Conservation (phyloP, 768 basidiomycete species). For the Termitomyces sp. region DNA sequence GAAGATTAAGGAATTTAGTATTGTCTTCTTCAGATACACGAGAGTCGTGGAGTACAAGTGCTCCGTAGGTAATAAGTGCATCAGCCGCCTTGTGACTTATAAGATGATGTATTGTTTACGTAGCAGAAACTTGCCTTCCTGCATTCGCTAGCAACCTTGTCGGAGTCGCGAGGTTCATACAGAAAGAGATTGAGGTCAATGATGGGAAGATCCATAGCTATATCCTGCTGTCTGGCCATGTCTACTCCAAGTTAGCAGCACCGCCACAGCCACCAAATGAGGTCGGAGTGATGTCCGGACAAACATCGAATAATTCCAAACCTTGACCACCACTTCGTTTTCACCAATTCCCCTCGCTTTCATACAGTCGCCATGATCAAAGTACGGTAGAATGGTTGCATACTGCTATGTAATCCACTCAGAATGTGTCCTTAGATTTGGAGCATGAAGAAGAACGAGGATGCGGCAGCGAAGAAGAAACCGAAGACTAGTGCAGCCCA, state of each 20-base stretch:
- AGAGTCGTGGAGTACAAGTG: constrained; percentile 80
- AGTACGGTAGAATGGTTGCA: constrained; percentile 19
- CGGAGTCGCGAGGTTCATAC: constrained; percentile 37
- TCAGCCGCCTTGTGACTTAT: constrained; percentile 56
- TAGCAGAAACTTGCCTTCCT: constrained; percentile 41
- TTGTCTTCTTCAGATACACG: constrained; percentile 84
- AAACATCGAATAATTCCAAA: constrained; percentile 11
- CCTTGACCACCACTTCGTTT: constrained; percentile 25
- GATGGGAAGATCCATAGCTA: constrained; percentile 59
- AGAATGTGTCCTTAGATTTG: constrained; percentile 66
- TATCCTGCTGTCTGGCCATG: constrained; percentile 28
- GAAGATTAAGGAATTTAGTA: constrained; percentile 73
- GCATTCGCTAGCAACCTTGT: constrained; percentile 54
- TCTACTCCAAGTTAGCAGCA: background rate
- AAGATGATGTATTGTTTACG: background rate
- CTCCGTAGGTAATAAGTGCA: constrained; percentile 80
- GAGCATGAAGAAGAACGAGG: constrained; percentile 99
- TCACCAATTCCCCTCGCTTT: constrained; percentile 25
- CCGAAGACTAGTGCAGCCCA: constrained; percentile 98
- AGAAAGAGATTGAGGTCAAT: constrained; percentile 76
- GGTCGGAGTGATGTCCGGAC: constrained; percentile 14
- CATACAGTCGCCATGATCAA: constrained; percentile 40
- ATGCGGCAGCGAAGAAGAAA: constrained; percentile 95
- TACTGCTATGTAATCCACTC: constrained; percentile 4
- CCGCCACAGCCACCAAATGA: constrained; percentile 11